Percentiles rank a stretch among this genome's conserved stretches.
phyloP scores from a whole-genome alignment of 1,284 basidiomycete genomes.

The Puccinia novopanici region DNA sequence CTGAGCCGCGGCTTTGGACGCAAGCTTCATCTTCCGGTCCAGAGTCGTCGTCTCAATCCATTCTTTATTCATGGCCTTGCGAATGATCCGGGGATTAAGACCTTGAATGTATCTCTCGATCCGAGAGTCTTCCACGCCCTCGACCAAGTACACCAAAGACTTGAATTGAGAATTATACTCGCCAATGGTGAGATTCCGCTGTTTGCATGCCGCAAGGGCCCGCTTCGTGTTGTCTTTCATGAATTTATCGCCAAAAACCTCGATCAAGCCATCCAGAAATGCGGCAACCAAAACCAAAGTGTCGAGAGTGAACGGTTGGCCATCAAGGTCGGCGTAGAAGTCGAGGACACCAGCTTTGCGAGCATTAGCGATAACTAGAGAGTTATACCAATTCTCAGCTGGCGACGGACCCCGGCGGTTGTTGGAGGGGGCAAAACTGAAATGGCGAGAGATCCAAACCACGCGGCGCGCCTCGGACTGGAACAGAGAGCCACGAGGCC shows the following conservation, averaged over 20 bases:
- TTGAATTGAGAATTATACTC: no score
- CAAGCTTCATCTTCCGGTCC: neutral
- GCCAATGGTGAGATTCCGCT: no score
- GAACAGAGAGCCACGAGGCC: neutral
- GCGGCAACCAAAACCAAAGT: neutral
- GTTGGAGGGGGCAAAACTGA: neutral
- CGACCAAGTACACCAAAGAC: slow-evolving; percentile 18
- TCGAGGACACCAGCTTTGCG: neutral
- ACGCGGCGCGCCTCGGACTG: neutral
- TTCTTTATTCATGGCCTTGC: neutral
- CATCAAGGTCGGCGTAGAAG: neutral
- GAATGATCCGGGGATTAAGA: neutral
- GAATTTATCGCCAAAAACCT: no score
- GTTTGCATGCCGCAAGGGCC: neutral
- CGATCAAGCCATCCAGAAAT: neutral
- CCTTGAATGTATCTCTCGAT: neutral
- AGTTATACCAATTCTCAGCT: no score
- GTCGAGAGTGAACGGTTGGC: neutral
- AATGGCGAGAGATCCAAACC: neutral
- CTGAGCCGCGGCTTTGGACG: neutral
- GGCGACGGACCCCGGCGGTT: neutral
- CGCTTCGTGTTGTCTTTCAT: neutral
- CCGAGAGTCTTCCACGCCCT: neutral
- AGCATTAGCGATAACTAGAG: neutral
- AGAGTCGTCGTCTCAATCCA: neutral